Conservation (phyloP, 495 filamentous ascomycete genomes). For the Hypoxylon rickii region DNA sequence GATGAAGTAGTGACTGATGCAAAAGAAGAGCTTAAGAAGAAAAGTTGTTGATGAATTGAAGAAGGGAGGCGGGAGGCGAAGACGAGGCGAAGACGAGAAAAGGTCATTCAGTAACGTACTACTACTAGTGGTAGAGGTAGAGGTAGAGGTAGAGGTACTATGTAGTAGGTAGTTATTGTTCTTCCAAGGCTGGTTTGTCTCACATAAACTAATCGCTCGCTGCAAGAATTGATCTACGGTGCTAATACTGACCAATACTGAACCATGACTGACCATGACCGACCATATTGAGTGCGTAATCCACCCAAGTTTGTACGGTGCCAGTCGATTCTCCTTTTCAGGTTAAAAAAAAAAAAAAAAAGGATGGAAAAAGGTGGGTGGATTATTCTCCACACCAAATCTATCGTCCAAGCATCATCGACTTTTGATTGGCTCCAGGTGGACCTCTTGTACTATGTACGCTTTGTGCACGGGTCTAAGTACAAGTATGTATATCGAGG, state of each 20-base stretch:
- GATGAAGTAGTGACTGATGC: background rate
- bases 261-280: too few relatives aligned
- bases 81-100: too few relatives aligned
- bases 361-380: too few relatives aligned
- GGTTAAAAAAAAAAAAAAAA: background rate
- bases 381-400: conserved; percentile 32
- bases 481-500: too few relatives aligned
- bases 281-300: too few relatives aligned
- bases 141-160: background rate
- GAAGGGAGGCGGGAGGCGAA: background rate
- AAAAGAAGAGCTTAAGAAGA: background rate
- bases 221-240: conserved; percentile 30
- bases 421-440: conserved; percentile 20
- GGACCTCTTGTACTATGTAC: conserved; percentile 11
- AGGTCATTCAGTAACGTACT: too few relatives aligned
- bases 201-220: background rate
- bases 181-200: too few relatives aligned
- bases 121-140: background rate
- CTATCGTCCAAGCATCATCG: conserved; percentile 30
- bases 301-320: too few relatives aligned
- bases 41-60: background rate
- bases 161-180: too few relatives aligned
- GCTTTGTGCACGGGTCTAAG: too few relatives aligned
- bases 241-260: too few relatives aligned
- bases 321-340: background rate